Conservation (phyloP, 2,329 filamentous ascomycete species). For the Basipetospora chlamydospora region DNA sequence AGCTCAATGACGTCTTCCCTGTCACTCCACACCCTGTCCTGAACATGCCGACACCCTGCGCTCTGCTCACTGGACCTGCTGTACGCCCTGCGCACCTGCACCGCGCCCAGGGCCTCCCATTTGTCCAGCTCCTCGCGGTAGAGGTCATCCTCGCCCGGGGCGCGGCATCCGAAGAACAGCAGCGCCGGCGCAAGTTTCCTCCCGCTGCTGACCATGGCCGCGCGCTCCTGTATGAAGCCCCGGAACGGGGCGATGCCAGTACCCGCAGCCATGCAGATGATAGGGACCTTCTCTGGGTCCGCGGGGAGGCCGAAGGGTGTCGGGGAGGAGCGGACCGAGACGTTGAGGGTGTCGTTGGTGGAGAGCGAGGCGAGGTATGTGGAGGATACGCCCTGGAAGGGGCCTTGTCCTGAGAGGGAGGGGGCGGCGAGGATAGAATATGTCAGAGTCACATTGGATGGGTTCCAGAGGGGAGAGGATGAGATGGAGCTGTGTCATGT, state of each 20-base stretch:
- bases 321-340: constrained; percentile 32
- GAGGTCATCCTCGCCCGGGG: constrained; percentile 38
- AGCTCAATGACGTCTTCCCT: constrained; percentile 20
- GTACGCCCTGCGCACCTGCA: constrained; percentile 46
- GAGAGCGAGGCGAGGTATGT: constrained; percentile 40
- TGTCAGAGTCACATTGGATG: constrained; percentile 46
- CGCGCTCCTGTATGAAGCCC: constrained; percentile 48
- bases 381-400: constrained; percentile 44
- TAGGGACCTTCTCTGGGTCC: constrained; percentile 27
- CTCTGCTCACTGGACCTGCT: constrained; percentile 24
- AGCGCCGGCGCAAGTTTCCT: constrained; percentile 42
- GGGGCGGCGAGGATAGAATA: constrained; percentile 50
- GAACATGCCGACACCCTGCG: constrained; percentile 32
- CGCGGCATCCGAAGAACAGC: constrained; percentile 51
- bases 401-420: constrained; percentile 32
- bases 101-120: constrained; percentile 47
- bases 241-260: constrained; percentile 48
- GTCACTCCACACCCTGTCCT: constrained; percentile 25
- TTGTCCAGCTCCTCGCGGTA: constrained; percentile 42
- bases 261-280: constrained; percentile 37
- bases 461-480: constrained; percentile 50
- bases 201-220: constrained; percentile 32
- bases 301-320: constrained; percentile 33
- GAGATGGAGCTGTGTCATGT: constrained; percentile 56
- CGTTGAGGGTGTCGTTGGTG: constrained; percentile 26